Evolutionary conservation across 345 rosid genomes (phyloP).

Genomic region (Populus davidiana): DNA sequence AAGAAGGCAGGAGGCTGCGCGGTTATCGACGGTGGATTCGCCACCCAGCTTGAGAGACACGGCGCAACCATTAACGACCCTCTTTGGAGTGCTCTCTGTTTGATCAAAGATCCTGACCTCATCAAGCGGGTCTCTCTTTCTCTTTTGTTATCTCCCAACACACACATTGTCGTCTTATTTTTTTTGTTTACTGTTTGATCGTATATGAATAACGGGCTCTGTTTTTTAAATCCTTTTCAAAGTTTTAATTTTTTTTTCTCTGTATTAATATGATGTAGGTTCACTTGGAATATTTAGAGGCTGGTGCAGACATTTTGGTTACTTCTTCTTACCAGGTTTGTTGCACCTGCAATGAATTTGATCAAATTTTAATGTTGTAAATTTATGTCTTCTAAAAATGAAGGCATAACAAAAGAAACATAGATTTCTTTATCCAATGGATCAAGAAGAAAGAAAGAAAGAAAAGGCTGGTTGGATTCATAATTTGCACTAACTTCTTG

Average conservation of each 20-base stretch:
- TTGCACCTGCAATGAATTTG: background rate
- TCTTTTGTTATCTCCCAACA: background rate
- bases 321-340: slow-evolving; percentile 90
- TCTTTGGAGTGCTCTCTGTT: slow-evolving; percentile 87
- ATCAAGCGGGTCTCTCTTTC: slow-evolving; percentile 45
- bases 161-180: too few species aligned
- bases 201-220: background rate
- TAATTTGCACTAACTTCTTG: too few species aligned
- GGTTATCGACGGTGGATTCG: slow-evolving; percentile 90
- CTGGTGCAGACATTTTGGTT: slow-evolving; percentile 86
- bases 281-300: slow-evolving; percentile 82
- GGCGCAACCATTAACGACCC: slow-evolving; percentile 87
- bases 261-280: slow-evolving; percentile 42
- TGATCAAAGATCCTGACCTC: slow-evolving; percentile 70
- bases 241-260: background rate
- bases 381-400: background rate
- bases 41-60: slow-evolving; percentile 84
- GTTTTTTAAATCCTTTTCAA: background rate
- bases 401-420: background rate
- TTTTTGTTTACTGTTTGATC: too few species aligned
- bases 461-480: too few species aligned
- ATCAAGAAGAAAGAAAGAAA: too few species aligned
- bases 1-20: slow-evolving; percentile 81
- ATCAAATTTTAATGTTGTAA: background rate
- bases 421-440: background rate